Evolutionary conservation across 305 asterid genomes (phyloP).

Genomic region (Fraxinus nigra): DNA sequence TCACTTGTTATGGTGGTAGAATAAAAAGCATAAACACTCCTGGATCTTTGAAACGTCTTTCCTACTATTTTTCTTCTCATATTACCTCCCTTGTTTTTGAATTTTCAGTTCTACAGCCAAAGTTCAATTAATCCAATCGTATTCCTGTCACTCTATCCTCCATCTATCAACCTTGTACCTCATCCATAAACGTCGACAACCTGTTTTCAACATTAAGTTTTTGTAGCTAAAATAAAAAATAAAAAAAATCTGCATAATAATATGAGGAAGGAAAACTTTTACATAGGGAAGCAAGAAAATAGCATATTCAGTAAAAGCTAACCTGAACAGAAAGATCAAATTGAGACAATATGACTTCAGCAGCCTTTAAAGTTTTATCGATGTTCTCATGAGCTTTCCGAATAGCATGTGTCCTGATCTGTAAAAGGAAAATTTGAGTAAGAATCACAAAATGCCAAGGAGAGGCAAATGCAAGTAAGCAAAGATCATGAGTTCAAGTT

Average conservation of each 20-base stretch:
- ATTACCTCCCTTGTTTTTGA: background rate
- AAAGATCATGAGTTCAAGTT: conserved; percentile 20
- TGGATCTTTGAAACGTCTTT: background rate
- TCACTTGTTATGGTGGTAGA: background rate
- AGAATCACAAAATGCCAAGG: conserved; percentile 7
- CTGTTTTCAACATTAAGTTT: background rate
- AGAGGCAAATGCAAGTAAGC: conserved; percentile 4
- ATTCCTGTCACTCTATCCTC: background rate
- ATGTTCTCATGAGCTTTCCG: conserved; percentile 97
- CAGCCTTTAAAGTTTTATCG: conserved; percentile 89
- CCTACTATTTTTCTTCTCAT: background rate
- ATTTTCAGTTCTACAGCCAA: background rate
- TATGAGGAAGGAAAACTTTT: background rate
- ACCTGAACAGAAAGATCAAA: conserved; percentile 96
- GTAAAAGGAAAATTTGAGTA: conserved; percentile 28
- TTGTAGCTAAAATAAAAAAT: background rate
- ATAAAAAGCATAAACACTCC: background rate
- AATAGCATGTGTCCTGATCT: conserved; percentile 94
- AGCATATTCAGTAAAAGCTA: conserved; percentile 11
- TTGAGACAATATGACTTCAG: conserved; percentile 83
- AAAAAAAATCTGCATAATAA: background rate
- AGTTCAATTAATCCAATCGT: background rate
- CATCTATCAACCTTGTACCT: background rate
- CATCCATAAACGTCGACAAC: background rate
- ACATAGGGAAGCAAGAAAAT: background rate